phyloP scores from a whole-genome alignment of 2,329 filamentous ascomycete genomes.

The Verruconis gallopava region DNA sequence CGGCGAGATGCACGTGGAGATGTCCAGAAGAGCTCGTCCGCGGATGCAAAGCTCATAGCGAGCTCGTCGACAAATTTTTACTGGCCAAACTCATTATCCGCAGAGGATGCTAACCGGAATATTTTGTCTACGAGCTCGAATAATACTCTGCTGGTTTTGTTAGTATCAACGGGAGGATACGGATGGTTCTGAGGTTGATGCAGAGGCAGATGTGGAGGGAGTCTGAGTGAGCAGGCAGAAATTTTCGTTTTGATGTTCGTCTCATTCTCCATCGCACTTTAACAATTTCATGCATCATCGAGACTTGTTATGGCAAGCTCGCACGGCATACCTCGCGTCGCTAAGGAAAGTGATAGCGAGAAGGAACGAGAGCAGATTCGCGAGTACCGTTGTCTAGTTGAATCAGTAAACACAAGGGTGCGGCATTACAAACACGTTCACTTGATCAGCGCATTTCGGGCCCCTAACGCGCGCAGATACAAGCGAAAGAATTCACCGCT shows the following conservation, averaged over 20 bases:
- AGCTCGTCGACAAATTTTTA: not conserved
- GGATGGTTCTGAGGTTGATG: not conserved
- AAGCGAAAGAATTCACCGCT: conserved; percentile 13
- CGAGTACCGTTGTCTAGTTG: conserved; percentile 60
- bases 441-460: not conserved
- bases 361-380: conserved; percentile 60
- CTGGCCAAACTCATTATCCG: too few species aligned
- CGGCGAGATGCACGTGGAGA: conserved; percentile 1
- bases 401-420: conserved; percentile 54
- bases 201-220: too few species aligned
- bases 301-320: conserved; percentile 4
- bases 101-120: too few species aligned
- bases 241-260: not conserved
- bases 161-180: not conserved
- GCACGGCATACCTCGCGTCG: conserved; percentile 68
- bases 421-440: conserved; percentile 7
- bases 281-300: not conserved
- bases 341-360: conserved; percentile 47
- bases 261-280: not conserved
- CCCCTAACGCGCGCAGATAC: conserved; percentile 2
- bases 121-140: too few species aligned
- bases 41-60: not conserved
- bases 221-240: not conserved
- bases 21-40: too few species aligned
- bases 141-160: too few species aligned